Evolutionary conservation across 805 yeast genomes (phyloP).

Genomic region (Cyberlindnera nakhonratchasimensis): DNA sequence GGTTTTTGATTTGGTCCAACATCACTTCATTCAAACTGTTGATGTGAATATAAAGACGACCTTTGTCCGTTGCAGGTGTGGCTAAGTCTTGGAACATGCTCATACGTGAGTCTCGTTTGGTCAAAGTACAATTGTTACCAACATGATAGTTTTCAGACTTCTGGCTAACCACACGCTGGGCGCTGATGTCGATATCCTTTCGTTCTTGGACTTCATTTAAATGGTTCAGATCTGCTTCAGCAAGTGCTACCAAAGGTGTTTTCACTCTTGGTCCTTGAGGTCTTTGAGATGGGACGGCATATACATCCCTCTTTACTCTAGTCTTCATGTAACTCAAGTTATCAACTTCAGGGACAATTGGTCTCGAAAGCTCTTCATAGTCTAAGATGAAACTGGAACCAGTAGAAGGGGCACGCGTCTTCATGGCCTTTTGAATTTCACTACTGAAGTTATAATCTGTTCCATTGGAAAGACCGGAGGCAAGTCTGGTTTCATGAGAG

Average conservation of each 20-base stretch:
- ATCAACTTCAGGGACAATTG: conserved; percentile 16
- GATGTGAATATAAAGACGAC: conserved; percentile 42
- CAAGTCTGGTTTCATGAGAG: conserved; percentile 7
- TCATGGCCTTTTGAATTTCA: conserved; percentile 22
- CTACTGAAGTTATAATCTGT: conserved; percentile 19
- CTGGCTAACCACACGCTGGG: conserved; percentile 16
- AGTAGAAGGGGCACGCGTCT: conserved; percentile 3
- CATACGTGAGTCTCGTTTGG: conserved; percentile 16
- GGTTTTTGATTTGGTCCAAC: conserved; percentile 42
- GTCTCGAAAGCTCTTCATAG: conserved; percentile 11
- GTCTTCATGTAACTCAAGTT: conserved; percentile 13
- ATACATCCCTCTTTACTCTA: conserved; percentile 4
- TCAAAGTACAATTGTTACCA: conserved; percentile 6
- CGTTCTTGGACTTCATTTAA: neutral
- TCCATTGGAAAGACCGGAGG: conserved; percentile 18
- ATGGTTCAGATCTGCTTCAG: conserved; percentile 16
- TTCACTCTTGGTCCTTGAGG: conserved; percentile 13
- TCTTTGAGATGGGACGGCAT: neutral
- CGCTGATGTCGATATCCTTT: conserved; percentile 7
- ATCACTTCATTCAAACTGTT: conserved; percentile 44
- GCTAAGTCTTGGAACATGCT: conserved; percentile 3
- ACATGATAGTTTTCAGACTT: conserved; percentile 9
- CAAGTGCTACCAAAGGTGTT: conserved; percentile 21
- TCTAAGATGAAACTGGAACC: conserved; percentile 5
- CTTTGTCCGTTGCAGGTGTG: conserved; percentile 34